phyloP scores from a whole-genome alignment of 2,329 filamentous ascomycete genomes.

The Fusarium tanahbumbuense region DNA sequence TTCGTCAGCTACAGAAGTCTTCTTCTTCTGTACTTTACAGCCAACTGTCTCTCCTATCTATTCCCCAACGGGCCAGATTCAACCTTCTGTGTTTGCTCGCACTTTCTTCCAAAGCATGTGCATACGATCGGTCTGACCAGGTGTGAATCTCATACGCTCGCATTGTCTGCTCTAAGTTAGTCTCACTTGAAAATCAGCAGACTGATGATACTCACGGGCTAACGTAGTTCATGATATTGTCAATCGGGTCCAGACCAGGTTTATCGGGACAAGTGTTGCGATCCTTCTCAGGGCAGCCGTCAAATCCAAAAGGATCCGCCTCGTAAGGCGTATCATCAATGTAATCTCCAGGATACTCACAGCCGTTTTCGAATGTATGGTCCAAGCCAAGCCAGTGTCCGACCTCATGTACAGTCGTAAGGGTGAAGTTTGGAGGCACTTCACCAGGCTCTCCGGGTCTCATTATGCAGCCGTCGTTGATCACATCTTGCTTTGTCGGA shows the following conservation, averaged over 20 bases:
- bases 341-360: constrained; percentile 20
- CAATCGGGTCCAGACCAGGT: constrained; percentile 17
- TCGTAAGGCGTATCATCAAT: constrained; percentile 29
- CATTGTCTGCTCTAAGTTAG: constrained; percentile 7
- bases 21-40: accelerated
- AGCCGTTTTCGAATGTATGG: constrained; percentile 29
- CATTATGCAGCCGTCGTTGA: constrained; percentile 27
- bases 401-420: constrained; percentile 17
- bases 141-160: constrained; percentile 10
- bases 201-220: neutral
- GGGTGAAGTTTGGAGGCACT: neutral
- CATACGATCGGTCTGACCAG: constrained; percentile 24
- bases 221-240: constrained; percentile 29
- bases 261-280: constrained; percentile 20
- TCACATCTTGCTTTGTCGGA: neutral
- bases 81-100: neutral
- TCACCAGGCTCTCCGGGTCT: neutral
- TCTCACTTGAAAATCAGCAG: neutral
- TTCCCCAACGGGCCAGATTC: accelerated
- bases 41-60: neutral
- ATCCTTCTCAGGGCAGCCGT: neutral
- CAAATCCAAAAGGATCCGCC: neutral
- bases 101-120: constrained; percentile 28
- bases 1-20: no score
- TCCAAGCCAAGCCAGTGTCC: constrained; percentile 30